Base-by-base conservation (phyloP, 148 eudicot genomes). In the Rhododendron ferrugineum region DNA sequence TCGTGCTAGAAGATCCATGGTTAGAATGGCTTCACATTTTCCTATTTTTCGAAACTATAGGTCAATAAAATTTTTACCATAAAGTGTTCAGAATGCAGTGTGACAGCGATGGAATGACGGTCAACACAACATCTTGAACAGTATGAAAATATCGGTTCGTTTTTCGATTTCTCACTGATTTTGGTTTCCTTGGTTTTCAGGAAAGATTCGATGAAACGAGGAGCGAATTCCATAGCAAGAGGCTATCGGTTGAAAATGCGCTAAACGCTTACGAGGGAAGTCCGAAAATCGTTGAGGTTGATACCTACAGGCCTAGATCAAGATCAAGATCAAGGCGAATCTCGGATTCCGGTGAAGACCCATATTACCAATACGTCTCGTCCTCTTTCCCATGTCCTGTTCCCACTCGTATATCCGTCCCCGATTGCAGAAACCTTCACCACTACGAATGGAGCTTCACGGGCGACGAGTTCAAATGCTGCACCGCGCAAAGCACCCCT, bases 231-330 rank as follows among this genome's bases (percentile, higher is more conserved):
- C 95, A 92, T 23, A 94, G 97, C 87, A 93, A 90, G 89, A 93
- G 99, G 85, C 85, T 96, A 22, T 94, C 98, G 16, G 85, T 87
- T 54, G 98, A 94, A 5, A 88, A 89, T 11, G 83, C 87, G 6
- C 16, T 36, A 10, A 84, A 88, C 83, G 82, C 88, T 11, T 92
- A 84, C 10, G 98, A 96, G n/a, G 94, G 88, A 30, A 96, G 93
- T 85, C 98, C 98, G 11, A 96, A 95, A 83, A 96, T 94, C 14
- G 99, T 95, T 3, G 99, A 96, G 80, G 92, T 95, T 20, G 99
- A 96, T 86, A 94, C 99, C 0, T 93, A 80, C 83, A 92, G 82
- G 88, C 90, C 96, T 0, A 92, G 82, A 62, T 91, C 95, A 77
- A 92, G 82, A 62, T 91, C 95, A 77, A 92, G 99, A 79, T 92